These are phyloP conservation scores for Fusarium veterinarium DNA, from an alignment of 2,329 filamentous ascomycete genomes.

Conservation along the genomic window DNA sequence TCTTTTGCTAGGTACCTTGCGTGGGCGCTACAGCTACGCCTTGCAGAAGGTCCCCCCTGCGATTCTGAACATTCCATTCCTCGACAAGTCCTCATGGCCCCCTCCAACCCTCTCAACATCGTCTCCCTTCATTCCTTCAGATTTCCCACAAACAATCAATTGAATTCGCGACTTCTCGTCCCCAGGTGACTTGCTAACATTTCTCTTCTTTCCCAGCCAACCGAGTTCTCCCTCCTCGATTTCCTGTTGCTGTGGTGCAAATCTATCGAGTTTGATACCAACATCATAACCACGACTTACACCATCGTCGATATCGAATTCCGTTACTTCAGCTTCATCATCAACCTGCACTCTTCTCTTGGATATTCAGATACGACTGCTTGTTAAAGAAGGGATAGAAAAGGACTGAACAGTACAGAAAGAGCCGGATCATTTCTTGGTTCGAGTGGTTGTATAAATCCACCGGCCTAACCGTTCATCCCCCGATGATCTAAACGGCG, in stretches of 20 bases:
- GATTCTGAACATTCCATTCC: constrained; percentile 37
- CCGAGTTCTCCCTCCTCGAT: constrained; percentile 27
- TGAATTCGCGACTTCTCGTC: constrained; percentile 17
- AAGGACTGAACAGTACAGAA: constrained; percentile 4
- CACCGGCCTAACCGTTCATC: constrained; percentile 31
- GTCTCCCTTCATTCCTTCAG: constrained; percentile 46
- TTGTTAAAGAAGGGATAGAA: constrained; percentile 4
- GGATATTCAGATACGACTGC: constrained; percentile 29
- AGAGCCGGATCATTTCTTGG: constrained; percentile 29
- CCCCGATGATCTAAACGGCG: constrained; percentile 47
- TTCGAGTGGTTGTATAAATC: constrained; percentile 38
- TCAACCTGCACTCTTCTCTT: constrained; percentile 29
- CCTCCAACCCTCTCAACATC: constrained; percentile 27
- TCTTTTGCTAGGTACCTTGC: constrained; percentile 1
- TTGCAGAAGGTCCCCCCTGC: constrained; percentile 37
- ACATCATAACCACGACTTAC: constrained; percentile 32
- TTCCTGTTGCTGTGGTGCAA: constrained; percentile 25
- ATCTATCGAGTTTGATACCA: constrained; percentile 8
- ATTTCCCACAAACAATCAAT: constrained; percentile 40
- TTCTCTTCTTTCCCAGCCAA: constrained; percentile 33
- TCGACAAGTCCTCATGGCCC: constrained; percentile 23
- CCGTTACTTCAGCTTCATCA: constrained; percentile 4
- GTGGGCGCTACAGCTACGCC: constrained; percentile 4
- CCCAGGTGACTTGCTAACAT: constrained; percentile 37
- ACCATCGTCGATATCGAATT: constrained; percentile 19